Conservation (phyloP, 768 basidiomycete genomes). For the Rhizopogon roseolus region DNA sequence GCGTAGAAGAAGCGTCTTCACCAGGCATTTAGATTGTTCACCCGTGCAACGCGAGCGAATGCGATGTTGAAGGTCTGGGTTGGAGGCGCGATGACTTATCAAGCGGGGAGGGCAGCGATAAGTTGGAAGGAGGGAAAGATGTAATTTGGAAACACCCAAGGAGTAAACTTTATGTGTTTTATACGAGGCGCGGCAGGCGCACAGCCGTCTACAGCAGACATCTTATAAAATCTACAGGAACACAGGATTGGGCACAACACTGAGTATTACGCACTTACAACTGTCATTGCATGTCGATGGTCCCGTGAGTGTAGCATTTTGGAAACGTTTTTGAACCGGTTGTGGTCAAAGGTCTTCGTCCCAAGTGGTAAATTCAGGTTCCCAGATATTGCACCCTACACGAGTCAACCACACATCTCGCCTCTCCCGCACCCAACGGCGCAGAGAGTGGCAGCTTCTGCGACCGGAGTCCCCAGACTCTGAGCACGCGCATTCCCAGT, state of each 20-base stretch:
- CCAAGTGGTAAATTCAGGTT: slow-evolving; percentile 14
- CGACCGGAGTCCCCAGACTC: slow-evolving; percentile 16
- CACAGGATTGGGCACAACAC: background rate
- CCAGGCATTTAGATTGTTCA: background rate
- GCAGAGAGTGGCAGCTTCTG: slow-evolving; percentile 21
- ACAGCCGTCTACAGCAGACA: background rate
- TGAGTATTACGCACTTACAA: background rate
- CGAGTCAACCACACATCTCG: slow-evolving; percentile 42
- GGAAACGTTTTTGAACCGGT: too few relatives aligned
- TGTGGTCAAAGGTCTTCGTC: background rate
- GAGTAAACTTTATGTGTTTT: too few relatives aligned
- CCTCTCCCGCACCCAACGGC: slow-evolving; percentile 35
- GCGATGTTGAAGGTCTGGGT: too few relatives aligned
- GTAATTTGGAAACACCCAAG: too few relatives aligned
- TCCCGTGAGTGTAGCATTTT: background rate
- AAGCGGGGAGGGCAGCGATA: too few relatives aligned
- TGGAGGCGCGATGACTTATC: too few relatives aligned
- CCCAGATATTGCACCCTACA: slow-evolving; percentile 44
- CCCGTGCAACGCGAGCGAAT: too few relatives aligned
- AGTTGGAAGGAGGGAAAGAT: too few relatives aligned
- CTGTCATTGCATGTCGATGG: background rate
- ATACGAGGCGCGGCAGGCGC: background rate
- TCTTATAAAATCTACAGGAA: background rate
- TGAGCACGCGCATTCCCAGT: slow-evolving; percentile 29
- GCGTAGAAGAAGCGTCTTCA: background rate